Evolutionary conservation across 306 rosid species (phyloP), one percentile per base, ranked within the genome.

Genomic region (Prinsepia uniflora): DNA sequence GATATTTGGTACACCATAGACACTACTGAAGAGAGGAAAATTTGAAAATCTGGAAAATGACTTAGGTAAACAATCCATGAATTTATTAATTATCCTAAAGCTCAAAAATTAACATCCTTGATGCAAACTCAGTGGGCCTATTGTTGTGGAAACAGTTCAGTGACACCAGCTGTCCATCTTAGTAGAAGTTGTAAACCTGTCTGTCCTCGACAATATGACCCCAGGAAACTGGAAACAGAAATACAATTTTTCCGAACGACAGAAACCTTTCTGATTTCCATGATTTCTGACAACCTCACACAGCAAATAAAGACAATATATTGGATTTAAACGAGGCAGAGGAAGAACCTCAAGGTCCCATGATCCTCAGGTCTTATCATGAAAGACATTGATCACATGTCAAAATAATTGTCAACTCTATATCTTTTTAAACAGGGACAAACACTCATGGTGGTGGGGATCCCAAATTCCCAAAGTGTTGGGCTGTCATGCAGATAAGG

Each of bases 281-380:
- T 57, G 18, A 57, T 60, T 60, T 44, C 44, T 55, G 34, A 55
- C 17, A 24, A 24, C 58, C 71, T 22, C 18, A 30, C 15, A 47
- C 56, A 67, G 60, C 50, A 53, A 53, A 68, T 12, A 53, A 40
- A 50, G 20, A 53, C 50, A 40, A 68, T 54, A 40, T 13, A 36
- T 63, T 60, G 11, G 34, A 39, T 42, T 53, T 15, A 42, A 67
- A 36, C 34, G 6, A 12, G 65, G 44, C 43, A 14, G 30, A 24
- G 36, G 14, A 7, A 36, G 36, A 55, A 48, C 71, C 45, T 67
- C 71, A 68, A 68, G 36, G 50, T 19, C 10, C 69, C 47, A 52
- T 39, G 55, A 18, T 41, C 45, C 49, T 36, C 17, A 42, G 15
- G 50, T 43, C 36, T 42, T 63, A 41, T 17, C n/a, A n/a, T 9